Evolutionary conservation across 306 rosid species (phyloP), one percentile per base, ranked within the genome.

Genomic region (Adenanthera pavonina): DNA sequence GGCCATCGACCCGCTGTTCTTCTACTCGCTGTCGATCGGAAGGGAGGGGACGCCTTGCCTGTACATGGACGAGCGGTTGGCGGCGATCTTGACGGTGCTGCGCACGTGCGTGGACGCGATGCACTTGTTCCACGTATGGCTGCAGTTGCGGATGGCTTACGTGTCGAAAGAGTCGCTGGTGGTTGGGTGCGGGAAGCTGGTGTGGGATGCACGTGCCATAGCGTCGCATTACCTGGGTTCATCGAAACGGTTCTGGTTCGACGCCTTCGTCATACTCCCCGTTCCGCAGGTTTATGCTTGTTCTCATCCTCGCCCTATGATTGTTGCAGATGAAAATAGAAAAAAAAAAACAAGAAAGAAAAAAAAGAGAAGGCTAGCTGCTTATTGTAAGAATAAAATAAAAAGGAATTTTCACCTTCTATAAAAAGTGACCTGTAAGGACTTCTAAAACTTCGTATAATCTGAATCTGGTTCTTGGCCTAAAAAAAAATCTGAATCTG

Each of bases 131-230:
- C 99, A 95, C 81, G 44, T 95, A 43, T 93, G 96, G 93, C 88
- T 95, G 7, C 98, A 95, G 83, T 91, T 95, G 79, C 85, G 92
- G 74, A 76, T 92, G 25, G 98, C 98, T 5, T 95, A 92, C 81
- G 98, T 95, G 38, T 95, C 99, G 12, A 84, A 88, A 15, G 99
- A 95, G 72, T 93, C 98, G 19, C 86, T 93, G 52, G 98, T 93
- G 2, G 92, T 95, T 8, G 99, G 99, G 7, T 95, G 99, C 49
- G 98, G 99, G 76, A 95, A 95, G 80, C 98, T 95, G 30, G 97
- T 92, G 83, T 95, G 99, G 99, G 97, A 95, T 84, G 69, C 94
- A 71, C 93, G 92, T 73, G 93, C 88, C 67, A 92, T 95, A 64
- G 97, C 98, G 14, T 73, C 86, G 3, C 96, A 95, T 65, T 93